Base-by-base conservation (phyloP, 164 flowering plant genomes). In the Vitis amurensis region DNA sequence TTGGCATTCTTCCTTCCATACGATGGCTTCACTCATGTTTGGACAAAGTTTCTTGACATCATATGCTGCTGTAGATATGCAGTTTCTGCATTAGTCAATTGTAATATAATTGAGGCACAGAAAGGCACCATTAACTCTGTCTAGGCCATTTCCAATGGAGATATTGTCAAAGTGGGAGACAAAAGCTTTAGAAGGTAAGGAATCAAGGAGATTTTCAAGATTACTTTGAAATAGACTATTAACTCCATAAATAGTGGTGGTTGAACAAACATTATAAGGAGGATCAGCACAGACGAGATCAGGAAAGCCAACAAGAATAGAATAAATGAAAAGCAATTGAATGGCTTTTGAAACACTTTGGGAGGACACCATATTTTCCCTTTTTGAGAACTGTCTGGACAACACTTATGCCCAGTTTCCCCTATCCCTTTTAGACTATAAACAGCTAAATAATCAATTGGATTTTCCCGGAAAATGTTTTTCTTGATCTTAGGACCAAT, bases 1-100 rank as follows among this genome's bases (percentile, higher is more conserved):
- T 47, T 70, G 79, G 53, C 85, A 82, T 0, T 17, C 0, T 27
- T 82, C 85, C 30, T 74, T 76, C 82, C 87, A 80, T 7, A 68
- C 60, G 15, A 69, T 15, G 2, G 85, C 82, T 57, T 79, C n/a
- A 8, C 15, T 74, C 16, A 55, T 62, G 17, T 57, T 66, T 11
- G 79, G 76, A 58, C 80, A 81, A 14, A 66, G 66, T 1, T 11
- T 10, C 12, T 16, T 2, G 16, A 79, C 55, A 49, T 69, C 63
- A 3, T 59, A 8, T 31, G 66, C 85, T 31, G 66, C 85, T n/a
- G n/a, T n/a, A n/a, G n/a, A n/a, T n/a, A n/a, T 31, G 66, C 85
- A 79, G 15, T 37, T 17, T 3, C 10, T 60, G 64, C 85, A 83
- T 8, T 1, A n/a, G 0, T 47, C 53, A 1, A 19, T 19, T 17